Evolutionary conservation across 257 asterid genomes (phyloP), one percentile per base, ranked within the genome.

Genomic region (Solanum pinnatisectum): DNA sequence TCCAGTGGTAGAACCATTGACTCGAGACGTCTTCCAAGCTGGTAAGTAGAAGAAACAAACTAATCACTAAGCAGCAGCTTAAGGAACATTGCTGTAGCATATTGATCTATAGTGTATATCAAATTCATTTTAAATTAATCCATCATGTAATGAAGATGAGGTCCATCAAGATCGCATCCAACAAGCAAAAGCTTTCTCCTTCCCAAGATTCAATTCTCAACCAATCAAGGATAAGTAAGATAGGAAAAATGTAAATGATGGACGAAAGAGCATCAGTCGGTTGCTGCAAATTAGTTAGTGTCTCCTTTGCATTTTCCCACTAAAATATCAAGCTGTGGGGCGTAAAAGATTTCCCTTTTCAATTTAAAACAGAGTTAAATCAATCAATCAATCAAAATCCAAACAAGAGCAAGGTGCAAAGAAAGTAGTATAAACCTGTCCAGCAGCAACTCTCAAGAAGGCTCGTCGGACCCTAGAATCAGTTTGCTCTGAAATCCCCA

Each of bases 381-480:
- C 23, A 32, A 32, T 32, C 40, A 71, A 46, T 46, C 56, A 1
- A 46, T 46, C 56, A 46, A 46, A 46, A 46, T 46, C 42, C 14
- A 71, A 32, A 71, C 42, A 71, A 32, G 78, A 33, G 12, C 11
- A 71, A 22, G 78, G 78, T 3, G 22, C 15, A 84, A 33, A 63
- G 8, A 84, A 63, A 63, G 25, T 63, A 22, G 25, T 63, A 22
- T 35, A 70, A 86, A 96, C 99, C 98, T 95, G 98, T 78, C 94
- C 98, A 12, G 98, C 97, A 87, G 98, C 98, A 23, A 96, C 92
- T 91, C 99, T 91, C 88, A 96, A 88, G 87, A 95, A 89, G 76
- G 96, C 95, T 60, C 98, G 92, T 37, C 99, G 93, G 92, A 94
- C 91, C 87, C 98, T 93, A 49, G 98, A 94, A 95, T 96, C 98